Evolutionary conservation across 768 basidiomycete species (phyloP), one percentile per base, ranked within the genome.

Genomic region (Kwoniella pini): DNA sequence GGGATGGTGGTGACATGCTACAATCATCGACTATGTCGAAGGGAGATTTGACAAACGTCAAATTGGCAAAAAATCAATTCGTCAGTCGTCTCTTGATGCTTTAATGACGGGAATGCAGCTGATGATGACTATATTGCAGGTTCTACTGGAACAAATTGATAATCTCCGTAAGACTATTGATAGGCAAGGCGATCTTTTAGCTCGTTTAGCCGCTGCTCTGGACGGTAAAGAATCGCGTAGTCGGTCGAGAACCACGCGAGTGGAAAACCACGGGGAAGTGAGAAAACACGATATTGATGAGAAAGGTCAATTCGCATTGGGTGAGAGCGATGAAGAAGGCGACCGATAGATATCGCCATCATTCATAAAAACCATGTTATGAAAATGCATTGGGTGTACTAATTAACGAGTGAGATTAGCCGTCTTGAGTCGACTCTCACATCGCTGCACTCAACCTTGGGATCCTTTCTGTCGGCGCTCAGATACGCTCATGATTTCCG

Each of bases 61-160:
- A 74, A 60, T 57, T 74, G 52, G 72, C 74, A 2, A 74, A 67
- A 65, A 77, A 76, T 52, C 74, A 77, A 63, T 42, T 69, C 46
- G 76, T 77, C 24, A 60, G 74, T 52, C 48, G n/a, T 31, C 26
- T 48, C 28, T 39, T 56, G 10, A 30, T 46, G 28, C 30, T 43
- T 15, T 30, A 51, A 42, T 9, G 12, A 42, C 40, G 11, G 26
- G 21, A 28, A 24, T 48, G 38, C 39, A 22, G 36, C 17, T 31
- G 17, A 43, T 44, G 30, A 7, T 12, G 15, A 21, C 3, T 33
- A 44, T 10, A 10, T 24, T 22, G 5, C 33, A 74, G 70, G 72
- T 76, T 1, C 30, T 75, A 33, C 58, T 75, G 36, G 60, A 68
- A 22, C 72, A 73, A 54, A 76, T 76, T 13, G 70, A 74, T 15